phyloP scores from a whole-genome alignment of 305 asterid species.

The Fraxinus dipetala region DNA sequence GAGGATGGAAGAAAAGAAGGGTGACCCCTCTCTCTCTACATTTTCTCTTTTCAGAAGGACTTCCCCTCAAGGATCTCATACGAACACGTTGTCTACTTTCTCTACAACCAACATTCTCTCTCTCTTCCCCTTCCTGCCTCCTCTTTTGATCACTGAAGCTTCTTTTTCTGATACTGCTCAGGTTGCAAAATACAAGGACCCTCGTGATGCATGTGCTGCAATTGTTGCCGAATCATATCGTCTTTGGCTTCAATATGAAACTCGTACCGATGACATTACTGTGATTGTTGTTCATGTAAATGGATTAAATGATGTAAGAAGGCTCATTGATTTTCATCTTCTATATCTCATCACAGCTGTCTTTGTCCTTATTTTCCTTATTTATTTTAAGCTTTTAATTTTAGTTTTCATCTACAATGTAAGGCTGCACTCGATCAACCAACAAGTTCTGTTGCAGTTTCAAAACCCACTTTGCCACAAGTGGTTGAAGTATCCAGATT shows the following conservation, averaged over 20 bases:
- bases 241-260: conserved; percentile 93
- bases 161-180: conserved; percentile 28
- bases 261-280: conserved; percentile 96
- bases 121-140: neutral
- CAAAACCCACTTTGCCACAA: conserved; percentile 70
- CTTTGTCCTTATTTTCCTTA: conserved; percentile 17
- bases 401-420: conserved; percentile 25
- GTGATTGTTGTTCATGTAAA: conserved; percentile 85
- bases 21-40: neutral
- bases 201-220: conserved; percentile 99
- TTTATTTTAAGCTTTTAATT: conserved; percentile 16
- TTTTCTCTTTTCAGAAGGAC: conserved; percentile 6
- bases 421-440: conserved; percentile 53
- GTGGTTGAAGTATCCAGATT: conserved; percentile 82
- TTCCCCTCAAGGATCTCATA: conserved; percentile 1
- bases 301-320: conserved; percentile 70
- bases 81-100: neutral
- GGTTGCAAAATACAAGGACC: conserved; percentile 82
- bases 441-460: conserved; percentile 37
- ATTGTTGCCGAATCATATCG: conserved; percentile 98
- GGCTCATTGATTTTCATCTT: conserved; percentile 10
- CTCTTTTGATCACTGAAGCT: conserved; percentile 14
- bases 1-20: neutral
- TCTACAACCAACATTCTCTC: neutral
- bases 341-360: conserved; percentile 11